phyloP scores from a whole-genome alignment of 2,329 filamentous ascomycete genomes.

The Celoporthe dispersa region DNA sequence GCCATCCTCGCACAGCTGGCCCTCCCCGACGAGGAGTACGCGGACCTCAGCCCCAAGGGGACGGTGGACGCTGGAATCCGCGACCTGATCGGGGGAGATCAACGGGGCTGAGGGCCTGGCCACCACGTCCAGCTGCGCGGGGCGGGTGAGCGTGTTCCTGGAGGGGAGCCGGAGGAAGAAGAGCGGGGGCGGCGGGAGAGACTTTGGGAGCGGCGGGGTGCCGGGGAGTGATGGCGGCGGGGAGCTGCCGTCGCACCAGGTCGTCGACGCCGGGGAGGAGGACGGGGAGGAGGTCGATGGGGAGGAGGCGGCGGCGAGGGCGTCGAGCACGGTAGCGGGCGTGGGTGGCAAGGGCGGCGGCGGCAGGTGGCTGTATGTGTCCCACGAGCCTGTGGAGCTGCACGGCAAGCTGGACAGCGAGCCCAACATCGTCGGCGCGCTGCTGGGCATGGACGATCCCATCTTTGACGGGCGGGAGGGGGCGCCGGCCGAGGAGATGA shows the following conservation, averaged over 20 bases:
- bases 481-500: conserved; percentile 30
- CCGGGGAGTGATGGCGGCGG: conserved; percentile 26
- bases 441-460: conserved; percentile 47
- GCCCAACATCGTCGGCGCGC: conserved; percentile 31
- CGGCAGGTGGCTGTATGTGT: conserved; percentile 85
- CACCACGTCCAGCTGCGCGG: conserved; percentile 92
- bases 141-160: conserved; percentile 83
- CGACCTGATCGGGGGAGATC: conserved; percentile 75
- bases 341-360: conserved; percentile 85
- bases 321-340: conserved; percentile 53
- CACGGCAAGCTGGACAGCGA: conserved; percentile 32
- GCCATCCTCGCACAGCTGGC: conserved; percentile 74
- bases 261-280: conserved; percentile 12
- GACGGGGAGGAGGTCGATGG: not conserved
- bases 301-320: conserved; percentile 23
- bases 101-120: conserved; percentile 77
- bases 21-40: conserved; percentile 71
- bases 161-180: conserved; percentile 67
- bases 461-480: conserved; percentile 30
- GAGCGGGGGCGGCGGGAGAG: conserved; percentile 1
- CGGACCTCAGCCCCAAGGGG: conserved; percentile 87
- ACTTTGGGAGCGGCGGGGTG: conserved; percentile 28
- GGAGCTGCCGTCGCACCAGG: conserved; percentile 30
- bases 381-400: conserved; percentile 70
- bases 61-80: conserved; percentile 80